Percentiles rank a stretch among this genome's conserved stretches.
phyloP scores from a whole-genome alignment of 306 rosid species.

The Ormosia emarginata region DNA sequence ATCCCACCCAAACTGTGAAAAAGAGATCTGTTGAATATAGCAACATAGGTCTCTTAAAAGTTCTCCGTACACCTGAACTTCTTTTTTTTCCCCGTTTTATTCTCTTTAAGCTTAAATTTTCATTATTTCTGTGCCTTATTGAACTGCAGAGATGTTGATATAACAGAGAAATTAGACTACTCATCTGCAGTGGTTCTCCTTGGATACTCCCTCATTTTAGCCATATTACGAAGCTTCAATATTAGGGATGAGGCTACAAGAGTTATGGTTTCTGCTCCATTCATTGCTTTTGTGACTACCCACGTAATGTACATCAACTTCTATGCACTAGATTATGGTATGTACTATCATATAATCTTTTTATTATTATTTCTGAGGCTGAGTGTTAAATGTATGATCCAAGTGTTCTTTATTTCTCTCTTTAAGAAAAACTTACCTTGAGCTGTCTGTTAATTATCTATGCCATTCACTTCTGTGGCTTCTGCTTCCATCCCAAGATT shows the following conservation, averaged over 20 bases:
- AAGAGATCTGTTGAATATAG: background rate
- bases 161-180: conserved; percentile 80
- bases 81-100: background rate
- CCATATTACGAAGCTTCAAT: conserved; percentile 58
- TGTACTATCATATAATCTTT: conserved; percentile 14
- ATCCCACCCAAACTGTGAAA: background rate
- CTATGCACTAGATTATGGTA: conserved; percentile 72
- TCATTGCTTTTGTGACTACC: conserved; percentile 65
- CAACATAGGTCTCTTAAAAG: background rate
- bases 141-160: conserved; percentile 65
- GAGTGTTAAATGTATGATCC: background rate
- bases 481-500: background rate
- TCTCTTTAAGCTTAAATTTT: background rate
- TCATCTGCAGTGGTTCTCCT: conserved; percentile 76
- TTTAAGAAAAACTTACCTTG: background rate
- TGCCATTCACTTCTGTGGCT: background rate
- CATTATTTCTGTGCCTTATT: background rate
- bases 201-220: conserved; percentile 73
- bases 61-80: background rate
- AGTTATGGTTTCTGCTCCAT: conserved; percentile 80
- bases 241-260: conserved; percentile 61
- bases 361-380: background rate
- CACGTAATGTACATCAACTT: conserved; percentile 73
- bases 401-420: background rate
- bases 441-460: background rate